Conservation (phyloP, 805 yeast genomes). For the Blastobotrys parvus region DNA sequence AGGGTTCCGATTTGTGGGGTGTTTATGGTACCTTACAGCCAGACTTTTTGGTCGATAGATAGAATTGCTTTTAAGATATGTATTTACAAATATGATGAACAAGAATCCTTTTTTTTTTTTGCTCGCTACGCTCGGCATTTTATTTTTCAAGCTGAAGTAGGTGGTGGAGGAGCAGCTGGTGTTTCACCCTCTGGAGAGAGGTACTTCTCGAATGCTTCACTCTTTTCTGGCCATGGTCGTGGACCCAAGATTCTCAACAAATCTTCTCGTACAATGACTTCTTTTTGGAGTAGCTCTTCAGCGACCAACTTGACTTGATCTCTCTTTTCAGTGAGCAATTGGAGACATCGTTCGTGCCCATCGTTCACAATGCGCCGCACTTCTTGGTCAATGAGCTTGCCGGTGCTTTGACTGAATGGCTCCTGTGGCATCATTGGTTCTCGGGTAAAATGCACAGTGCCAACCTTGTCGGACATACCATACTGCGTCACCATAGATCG, state of each 20-base stretch:
- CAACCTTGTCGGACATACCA: constrained; percentile 82
- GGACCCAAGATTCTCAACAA: constrained; percentile 70
- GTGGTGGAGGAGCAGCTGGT: too few species aligned
- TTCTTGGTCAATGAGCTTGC: constrained; percentile 57
- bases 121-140: too few species aligned
- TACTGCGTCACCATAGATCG: constrained; percentile 79
- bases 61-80: neutral
- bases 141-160: too few species aligned
- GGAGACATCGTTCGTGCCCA: constrained; percentile 52
- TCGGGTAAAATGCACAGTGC: constrained; percentile 49
- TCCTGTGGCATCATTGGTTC: constrained; percentile 34
- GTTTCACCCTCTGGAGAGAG: constrained; percentile 24
- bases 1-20: constrained; percentile 70
- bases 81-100: too few species aligned
- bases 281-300: constrained; percentile 59
- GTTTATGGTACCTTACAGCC: constrained; percentile 47
- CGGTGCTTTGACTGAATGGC: constrained; percentile 69
- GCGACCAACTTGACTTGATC: constrained; percentile 65
- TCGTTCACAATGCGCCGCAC: constrained; percentile 58
- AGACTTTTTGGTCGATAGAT: constrained; percentile 25
- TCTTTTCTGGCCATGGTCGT: constrained; percentile 68
- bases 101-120: too few species aligned
- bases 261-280: constrained; percentile 74
- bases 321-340: constrained; percentile 48
- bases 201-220: constrained; percentile 87